Percentiles rank a stretch among this genome's conserved stretches.
These are phyloP conservation scores for Silene coronaria DNA, from an alignment of 179 eudicot species.

Conservation along the genomic window DNA sequence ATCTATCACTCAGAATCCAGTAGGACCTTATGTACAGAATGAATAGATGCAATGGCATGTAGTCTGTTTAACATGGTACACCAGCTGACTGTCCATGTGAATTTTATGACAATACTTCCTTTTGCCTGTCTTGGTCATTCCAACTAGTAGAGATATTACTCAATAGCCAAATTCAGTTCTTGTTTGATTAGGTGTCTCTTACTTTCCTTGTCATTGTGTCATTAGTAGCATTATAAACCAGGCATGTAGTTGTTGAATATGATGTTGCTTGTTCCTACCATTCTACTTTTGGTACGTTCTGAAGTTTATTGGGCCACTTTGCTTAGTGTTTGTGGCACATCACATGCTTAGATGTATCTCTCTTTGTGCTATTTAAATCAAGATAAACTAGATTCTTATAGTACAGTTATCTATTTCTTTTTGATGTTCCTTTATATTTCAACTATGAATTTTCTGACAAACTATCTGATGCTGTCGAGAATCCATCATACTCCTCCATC, in stretches of 20 bases:
- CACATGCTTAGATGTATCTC: constrained; percentile 17
- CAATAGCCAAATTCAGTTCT: constrained; percentile 22
- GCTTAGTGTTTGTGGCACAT: constrained; percentile 18
- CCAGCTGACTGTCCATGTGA: constrained; percentile 7
- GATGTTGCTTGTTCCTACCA: constrained; percentile 9
- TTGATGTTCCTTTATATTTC: background rate
- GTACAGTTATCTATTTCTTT: background rate
- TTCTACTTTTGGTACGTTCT: constrained; percentile 6
- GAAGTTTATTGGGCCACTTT: constrained; percentile 26
- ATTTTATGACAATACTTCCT: background rate
- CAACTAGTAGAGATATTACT: constrained; percentile 13
- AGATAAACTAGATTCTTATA: constrained; percentile 3
- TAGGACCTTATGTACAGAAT: background rate
- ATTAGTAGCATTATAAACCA: constrained; percentile 18
- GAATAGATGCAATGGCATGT: background rate
- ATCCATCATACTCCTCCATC: background rate
- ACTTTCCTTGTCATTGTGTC: constrained; percentile 19
- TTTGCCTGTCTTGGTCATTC: constrained; percentile 2
- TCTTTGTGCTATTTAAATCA: constrained; percentile 3
- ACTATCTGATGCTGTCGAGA: constrained; percentile 6
- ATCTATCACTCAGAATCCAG: background rate
- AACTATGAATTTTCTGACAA: background rate
- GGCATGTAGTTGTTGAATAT: constrained; percentile 19
- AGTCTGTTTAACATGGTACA: background rate
- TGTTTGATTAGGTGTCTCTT: constrained; percentile 16